These are phyloP conservation scores for Penicillium subrubescens DNA, from an alignment of 495 filamentous ascomycete genomes.

Conservation along the genomic window DNA sequence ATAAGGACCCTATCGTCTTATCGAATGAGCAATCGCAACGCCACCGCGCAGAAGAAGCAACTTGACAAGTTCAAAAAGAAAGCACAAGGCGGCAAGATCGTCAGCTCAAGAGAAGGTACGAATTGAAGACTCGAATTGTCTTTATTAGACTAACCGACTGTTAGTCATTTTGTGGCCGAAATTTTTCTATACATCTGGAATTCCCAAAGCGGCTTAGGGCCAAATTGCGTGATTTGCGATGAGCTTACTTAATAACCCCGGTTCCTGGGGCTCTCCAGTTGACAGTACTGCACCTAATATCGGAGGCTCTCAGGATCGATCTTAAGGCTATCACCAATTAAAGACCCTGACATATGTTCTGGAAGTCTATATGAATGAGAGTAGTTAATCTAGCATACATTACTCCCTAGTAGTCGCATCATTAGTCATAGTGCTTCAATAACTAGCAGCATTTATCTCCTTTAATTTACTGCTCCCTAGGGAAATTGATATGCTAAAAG, in stretches of 20 bases:
- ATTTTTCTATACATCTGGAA: constrained; percentile 25
- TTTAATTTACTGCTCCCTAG: neutral
- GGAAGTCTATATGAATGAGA: neutral
- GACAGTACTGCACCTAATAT: neutral
- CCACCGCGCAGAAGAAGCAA: constrained; percentile 2
- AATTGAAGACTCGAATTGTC: neutral
- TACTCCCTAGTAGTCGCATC: neutral
- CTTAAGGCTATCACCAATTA: neutral
- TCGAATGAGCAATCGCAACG: neutral
- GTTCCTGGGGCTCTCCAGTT: constrained; percentile 2
- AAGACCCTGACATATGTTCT: neutral
- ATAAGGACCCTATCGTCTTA: constrained; percentile 21
- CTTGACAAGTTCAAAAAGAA: neutral
- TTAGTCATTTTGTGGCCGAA: constrained; percentile 11
- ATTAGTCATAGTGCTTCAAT: neutral
- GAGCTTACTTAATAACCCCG: constrained; percentile 13
- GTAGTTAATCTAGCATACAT: neutral
- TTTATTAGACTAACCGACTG: neutral
- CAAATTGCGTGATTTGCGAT: constrained; percentile 28
- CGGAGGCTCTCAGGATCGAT: neutral
- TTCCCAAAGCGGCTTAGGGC: constrained; percentile 23
- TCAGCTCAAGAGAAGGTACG: neutral
- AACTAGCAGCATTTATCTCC: neutral
- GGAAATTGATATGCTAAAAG: neutral
- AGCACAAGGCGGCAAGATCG: neutral